Percentiles rank a stretch among this genome's conserved stretches.
Conservation (phyloP, 352 stramenopile species). For the Elongisporangium senticosum region DNA sequence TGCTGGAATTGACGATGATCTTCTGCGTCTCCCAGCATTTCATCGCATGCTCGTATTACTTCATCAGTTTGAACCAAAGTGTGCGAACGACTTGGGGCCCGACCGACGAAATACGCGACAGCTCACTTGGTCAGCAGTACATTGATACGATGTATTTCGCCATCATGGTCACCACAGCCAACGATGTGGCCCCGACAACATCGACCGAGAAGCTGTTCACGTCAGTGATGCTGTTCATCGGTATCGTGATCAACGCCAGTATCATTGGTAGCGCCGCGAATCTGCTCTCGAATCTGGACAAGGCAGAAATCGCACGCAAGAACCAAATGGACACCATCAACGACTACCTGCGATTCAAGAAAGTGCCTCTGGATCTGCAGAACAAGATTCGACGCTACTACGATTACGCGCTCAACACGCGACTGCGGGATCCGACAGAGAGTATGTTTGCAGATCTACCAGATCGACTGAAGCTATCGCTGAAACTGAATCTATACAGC, state of each 20-base stretch:
- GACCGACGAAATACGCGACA: conserved; percentile 17
- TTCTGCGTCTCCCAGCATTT: conserved; percentile 70
- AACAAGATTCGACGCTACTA: conserved; percentile 75
- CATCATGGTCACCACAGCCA: conserved; percentile 62
- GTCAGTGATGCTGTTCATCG: conserved; percentile 65
- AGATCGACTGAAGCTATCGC: conserved; percentile 57
- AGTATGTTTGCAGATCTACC: conserved; percentile 67
- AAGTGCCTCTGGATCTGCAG: conserved; percentile 54
- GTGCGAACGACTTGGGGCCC: conserved; percentile 41
- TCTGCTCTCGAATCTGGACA: conserved; percentile 69
- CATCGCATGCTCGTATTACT: conserved; percentile 73
- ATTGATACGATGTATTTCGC: conserved; percentile 56
- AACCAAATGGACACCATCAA: conserved; percentile 79
- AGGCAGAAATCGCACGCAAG: conserved; percentile 66
- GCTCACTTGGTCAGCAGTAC: conserved; percentile 38
- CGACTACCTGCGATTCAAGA: conserved; percentile 78
- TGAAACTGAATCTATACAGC: conserved; percentile 61
- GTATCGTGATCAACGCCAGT: conserved; percentile 72
- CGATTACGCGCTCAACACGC: conserved; percentile 61
- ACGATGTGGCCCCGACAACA: conserved; percentile 51
- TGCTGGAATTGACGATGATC: conserved; percentile 60
- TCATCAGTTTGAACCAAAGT: conserved; percentile 36
- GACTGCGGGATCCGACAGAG: conserved; percentile 50
- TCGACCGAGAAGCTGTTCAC: conserved; percentile 56
- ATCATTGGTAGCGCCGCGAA: conserved; percentile 79